phyloP scores from a whole-genome alignment of 495 filamentous ascomycete species.

The Tuber microsphaerosporum region DNA sequence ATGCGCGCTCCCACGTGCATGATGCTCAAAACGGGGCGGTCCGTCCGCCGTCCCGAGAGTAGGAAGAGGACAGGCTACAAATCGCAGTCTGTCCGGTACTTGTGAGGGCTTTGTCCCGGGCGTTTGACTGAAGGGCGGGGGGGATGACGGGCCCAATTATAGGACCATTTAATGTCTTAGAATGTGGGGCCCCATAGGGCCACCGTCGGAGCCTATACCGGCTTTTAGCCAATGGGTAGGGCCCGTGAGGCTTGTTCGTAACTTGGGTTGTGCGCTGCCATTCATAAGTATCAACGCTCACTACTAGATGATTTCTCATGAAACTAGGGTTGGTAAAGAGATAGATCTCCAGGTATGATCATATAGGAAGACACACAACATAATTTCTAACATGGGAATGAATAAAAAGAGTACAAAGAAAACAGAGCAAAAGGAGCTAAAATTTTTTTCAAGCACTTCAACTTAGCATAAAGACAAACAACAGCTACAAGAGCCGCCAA shows the following conservation, averaged over 20 bases:
- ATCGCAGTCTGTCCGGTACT: not conserved
- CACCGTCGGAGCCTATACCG: not conserved
- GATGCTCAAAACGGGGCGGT: not conserved
- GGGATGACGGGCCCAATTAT: not conserved
- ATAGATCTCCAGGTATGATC: not conserved
- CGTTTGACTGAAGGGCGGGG: not conserved
- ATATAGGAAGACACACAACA: not conserved
- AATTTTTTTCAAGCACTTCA: not conserved
- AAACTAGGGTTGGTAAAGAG: not conserved
- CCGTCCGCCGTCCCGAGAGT: not conserved
- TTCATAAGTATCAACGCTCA: not conserved
- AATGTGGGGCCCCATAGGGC: not conserved
- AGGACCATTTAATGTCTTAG: not conserved
- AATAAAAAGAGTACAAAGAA: not conserved
- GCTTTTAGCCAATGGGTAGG: not conserved
- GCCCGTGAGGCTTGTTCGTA: not conserved
- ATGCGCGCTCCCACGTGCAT: not conserved
- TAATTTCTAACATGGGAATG: not conserved
- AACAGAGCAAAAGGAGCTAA: not conserved
- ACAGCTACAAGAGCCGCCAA: not conserved
- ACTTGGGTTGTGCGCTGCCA: not conserved
- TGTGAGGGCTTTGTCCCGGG: not conserved
- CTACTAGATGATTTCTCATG: not conserved
- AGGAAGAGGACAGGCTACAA: not conserved
- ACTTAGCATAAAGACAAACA: not conserved